phyloP scores from a whole-genome alignment of 2,329 filamentous ascomycete species.

The Pseudogymnoascus sp. region DNA sequence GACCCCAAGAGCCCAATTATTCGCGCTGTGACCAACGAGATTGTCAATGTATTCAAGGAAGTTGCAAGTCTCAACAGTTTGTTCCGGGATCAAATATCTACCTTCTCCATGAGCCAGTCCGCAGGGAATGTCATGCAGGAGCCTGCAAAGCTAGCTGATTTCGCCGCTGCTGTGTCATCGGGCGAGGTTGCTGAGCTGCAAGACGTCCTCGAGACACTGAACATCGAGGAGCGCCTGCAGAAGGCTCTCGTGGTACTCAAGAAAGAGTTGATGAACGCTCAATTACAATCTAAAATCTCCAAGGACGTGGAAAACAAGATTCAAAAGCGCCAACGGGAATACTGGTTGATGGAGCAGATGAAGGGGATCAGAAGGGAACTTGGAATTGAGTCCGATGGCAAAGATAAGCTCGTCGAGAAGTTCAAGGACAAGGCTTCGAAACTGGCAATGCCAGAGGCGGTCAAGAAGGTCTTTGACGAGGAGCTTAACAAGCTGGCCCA shows the following conservation, averaged over 20 bases:
- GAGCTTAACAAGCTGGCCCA: constrained; percentile 96
- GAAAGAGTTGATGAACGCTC: constrained; percentile 97
- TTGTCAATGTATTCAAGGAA: constrained; percentile 98
- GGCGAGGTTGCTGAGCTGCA: constrained; percentile 89
- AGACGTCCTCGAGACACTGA: constrained; percentile 78
- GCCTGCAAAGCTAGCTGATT: constrained; percentile 90
- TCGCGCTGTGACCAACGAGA: constrained; percentile 89
- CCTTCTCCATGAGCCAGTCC: constrained; percentile 91
- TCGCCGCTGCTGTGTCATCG: constrained; percentile 91
- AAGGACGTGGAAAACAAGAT: constrained; percentile 98
- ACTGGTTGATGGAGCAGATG: constrained; percentile 99
- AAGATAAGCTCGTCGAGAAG: constrained; percentile 94
- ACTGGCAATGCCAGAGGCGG: constrained; percentile 91
- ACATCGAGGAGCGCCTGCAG: constrained; percentile 84
- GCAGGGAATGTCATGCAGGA: constrained; percentile 93
- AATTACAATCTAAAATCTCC: constrained; percentile 92
- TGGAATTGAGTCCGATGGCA: constrained; percentile 93
- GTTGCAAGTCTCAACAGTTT: constrained; percentile 88
- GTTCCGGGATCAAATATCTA: constrained; percentile 95
- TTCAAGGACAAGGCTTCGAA: constrained; percentile 94
- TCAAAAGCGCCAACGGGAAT: constrained; percentile 92
- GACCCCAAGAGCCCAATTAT: constrained; percentile 87
- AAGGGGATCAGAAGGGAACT: constrained; percentile 94
- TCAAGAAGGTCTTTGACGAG: constrained; percentile 96
- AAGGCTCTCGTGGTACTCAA: constrained; percentile 90